Conservation (phyloP, 2,329 filamentous ascomycete genomes). For the Orbilia oligospora region DNA sequence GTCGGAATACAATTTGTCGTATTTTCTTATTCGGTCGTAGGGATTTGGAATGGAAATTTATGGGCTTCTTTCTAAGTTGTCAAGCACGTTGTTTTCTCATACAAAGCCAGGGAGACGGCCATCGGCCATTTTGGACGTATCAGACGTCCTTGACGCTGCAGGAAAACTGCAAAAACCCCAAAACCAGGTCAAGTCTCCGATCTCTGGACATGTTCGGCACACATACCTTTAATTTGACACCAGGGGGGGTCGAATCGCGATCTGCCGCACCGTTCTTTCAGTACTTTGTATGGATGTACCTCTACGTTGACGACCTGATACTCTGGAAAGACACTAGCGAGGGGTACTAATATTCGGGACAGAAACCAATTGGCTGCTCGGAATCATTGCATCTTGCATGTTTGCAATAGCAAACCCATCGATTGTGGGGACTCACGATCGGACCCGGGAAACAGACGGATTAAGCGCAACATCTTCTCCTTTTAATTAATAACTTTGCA, state of each 20-base stretch:
- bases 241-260: constrained; percentile 26
- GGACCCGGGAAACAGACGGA: background rate
- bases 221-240: constrained; percentile 33
- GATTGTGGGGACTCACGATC: constrained; percentile 19
- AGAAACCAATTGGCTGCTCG: constrained; percentile 53
- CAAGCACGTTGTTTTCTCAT: constrained; percentile 32
- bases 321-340: constrained; percentile 33
- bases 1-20: constrained; percentile 13
- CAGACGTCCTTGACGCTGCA: constrained; percentile 20
- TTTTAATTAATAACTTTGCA: constrained; percentile 33
- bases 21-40: constrained; percentile 16
- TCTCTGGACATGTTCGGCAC: constrained; percentile 38
- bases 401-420: constrained; percentile 7
- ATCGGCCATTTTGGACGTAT: constrained; percentile 32
- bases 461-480: constrained; percentile 39
- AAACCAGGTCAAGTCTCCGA: constrained; percentile 51
- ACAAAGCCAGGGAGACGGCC: constrained; percentile 28
- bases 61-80: constrained; percentile 5
- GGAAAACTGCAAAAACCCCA: constrained; percentile 40
- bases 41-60: constrained; percentile 6
- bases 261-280: constrained; percentile 21
- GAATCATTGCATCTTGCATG: constrained; percentile 16
- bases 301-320: constrained; percentile 17
- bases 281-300: constrained; percentile 19
- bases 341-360: constrained; percentile 27